phyloP scores from a whole-genome alignment of 2,329 filamentous ascomycete species.

The Scolecobasidium constrictum region DNA sequence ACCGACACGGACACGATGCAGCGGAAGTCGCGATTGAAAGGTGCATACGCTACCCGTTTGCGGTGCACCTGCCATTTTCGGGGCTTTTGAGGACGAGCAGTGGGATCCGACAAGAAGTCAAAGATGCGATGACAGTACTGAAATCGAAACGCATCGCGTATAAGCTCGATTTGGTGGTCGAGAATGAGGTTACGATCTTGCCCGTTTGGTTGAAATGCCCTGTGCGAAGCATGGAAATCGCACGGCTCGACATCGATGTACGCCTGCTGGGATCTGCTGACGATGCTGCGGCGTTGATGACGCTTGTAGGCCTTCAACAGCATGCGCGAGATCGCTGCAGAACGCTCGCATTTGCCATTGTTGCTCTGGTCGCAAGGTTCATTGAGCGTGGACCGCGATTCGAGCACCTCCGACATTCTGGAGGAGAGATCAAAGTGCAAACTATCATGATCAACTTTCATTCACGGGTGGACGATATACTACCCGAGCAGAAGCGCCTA shows the following conservation, averaged over 20 bases:
- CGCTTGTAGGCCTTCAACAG: neutral
- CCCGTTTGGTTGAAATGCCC: conserved; percentile 7
- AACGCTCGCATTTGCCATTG: conserved; percentile 6
- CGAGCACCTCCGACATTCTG: conserved; percentile 3
- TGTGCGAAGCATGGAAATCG: neutral
- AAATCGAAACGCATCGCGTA: neutral
- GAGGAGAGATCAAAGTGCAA: conserved; percentile 1
- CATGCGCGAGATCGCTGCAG: neutral
- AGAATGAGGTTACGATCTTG: neutral
- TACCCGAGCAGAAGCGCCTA: neutral
- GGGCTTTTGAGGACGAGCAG: conserved; percentile 2
- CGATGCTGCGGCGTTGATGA: neutral
- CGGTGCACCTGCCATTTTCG: conserved; percentile 2
- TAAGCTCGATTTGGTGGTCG: conserved; percentile 5
- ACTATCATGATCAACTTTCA: conserved; percentile 4
- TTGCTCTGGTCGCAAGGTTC: conserved; percentile 5
- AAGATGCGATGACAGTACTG: neutral
- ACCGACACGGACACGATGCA: conserved; percentile 3
- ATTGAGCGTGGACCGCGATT: conserved; percentile 6
- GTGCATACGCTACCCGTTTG: conserved; percentile 4
- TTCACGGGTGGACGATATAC: neutral
- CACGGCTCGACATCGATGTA: conserved; percentile 3
- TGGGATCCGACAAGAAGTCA: neutral
- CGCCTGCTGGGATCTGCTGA: conserved; percentile 1
- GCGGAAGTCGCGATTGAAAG: conserved; percentile 3